Evolutionary conservation across 352 stramenopile species (phyloP), one percentile per base, ranked within the genome.

Genomic region (Phytopythium vexans): DNA sequence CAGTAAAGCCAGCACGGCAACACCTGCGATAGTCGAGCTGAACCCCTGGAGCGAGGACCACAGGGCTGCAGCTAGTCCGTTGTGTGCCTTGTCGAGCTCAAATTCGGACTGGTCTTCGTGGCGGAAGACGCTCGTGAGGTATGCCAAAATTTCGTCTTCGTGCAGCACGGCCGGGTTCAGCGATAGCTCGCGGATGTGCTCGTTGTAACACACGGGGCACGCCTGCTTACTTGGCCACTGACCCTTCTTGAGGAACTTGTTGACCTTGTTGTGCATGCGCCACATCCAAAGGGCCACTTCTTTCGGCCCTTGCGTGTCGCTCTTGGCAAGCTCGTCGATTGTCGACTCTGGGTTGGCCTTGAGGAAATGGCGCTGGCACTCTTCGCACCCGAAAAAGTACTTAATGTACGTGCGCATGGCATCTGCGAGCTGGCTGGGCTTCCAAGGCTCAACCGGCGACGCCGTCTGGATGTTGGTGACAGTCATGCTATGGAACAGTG

Each of bases 201-300:
- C 68, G 3, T 78, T 67, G 55, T 86, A 92, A 60, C 82, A 89
- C 10, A 82, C 43, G 6, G 68, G 73, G 47, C 82, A 92, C 11
- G 62, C 59, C 34, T 47, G 61, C 51, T 77, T 66, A 3, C 69
- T 72, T 21, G 84, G 84, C 78, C 81, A 94, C 49, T 83, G 73
- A 0, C 49, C 58, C 39, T 92, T 88, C 56, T 83, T 73, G n/a
- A 78, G 75, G 32, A 79, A 61, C 38, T 81, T 82, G 62, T 93
- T 95, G 15, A 95, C 82, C 6, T 70, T 80, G 60, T 91, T 92
- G 70, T 95, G 85, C 81, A 91, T 89, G 32, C 66, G 68, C 77
- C 84, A 93, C 41, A 95, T 72, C 82, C 85, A 92, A 39, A 93
- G 48, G 8, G 71, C 52, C 4, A 90, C 62, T 43, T 75, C 70